A percentile compares a stretch with the other conserved stretches of the same genome.
Conservation (phyloP, 306 rosid genomes). For the Fagus sylvatica region DNA sequence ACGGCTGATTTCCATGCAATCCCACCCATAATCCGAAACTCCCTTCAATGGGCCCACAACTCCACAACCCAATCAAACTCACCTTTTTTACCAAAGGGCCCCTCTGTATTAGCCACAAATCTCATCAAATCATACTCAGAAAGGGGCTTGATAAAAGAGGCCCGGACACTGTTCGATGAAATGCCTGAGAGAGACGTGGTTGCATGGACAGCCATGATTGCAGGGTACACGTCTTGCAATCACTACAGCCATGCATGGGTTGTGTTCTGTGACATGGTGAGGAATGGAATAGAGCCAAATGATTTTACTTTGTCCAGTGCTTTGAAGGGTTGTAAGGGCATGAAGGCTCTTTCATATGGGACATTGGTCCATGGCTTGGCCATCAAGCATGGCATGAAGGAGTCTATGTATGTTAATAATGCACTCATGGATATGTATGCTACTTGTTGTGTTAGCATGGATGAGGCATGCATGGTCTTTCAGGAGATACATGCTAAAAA, state of each 20-base stretch:
- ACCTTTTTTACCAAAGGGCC: constrained; percentile 39
- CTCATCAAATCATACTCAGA: constrained; percentile 45
- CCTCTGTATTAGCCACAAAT: constrained; percentile 48
- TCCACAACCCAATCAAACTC: constrained; percentile 19
- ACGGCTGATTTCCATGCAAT: constrained; percentile 35
- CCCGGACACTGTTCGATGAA: constrained; percentile 67
- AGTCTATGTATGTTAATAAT: constrained; percentile 60
- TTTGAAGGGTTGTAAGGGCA: constrained; percentile 65
- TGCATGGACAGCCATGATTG: constrained; percentile 72
- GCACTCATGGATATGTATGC: constrained; percentile 74
- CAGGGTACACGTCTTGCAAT: constrained; percentile 57
- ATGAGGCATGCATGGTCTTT: constrained; percentile 51
- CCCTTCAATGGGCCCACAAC: constrained; percentile 27
- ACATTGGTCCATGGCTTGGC: constrained; percentile 53
- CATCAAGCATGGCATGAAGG: constrained; percentile 49
- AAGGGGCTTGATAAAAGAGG: constrained; percentile 45
- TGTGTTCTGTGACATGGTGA: constrained; percentile 54
- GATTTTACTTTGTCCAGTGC: constrained; percentile 66
- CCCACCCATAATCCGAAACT: constrained; percentile 45
- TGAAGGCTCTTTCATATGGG: constrained; percentile 56
- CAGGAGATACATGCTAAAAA: constrained; percentile 43
- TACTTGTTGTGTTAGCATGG: constrained; percentile 57
- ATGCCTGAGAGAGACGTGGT: constrained; percentile 62
- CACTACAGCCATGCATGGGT: constrained; percentile 49
- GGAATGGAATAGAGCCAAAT: constrained; percentile 42